These are phyloP conservation scores for Tolypocladium tropicale DNA, from an alignment of 2,329 filamentous ascomycete genomes.

Conservation along the genomic window DNA sequence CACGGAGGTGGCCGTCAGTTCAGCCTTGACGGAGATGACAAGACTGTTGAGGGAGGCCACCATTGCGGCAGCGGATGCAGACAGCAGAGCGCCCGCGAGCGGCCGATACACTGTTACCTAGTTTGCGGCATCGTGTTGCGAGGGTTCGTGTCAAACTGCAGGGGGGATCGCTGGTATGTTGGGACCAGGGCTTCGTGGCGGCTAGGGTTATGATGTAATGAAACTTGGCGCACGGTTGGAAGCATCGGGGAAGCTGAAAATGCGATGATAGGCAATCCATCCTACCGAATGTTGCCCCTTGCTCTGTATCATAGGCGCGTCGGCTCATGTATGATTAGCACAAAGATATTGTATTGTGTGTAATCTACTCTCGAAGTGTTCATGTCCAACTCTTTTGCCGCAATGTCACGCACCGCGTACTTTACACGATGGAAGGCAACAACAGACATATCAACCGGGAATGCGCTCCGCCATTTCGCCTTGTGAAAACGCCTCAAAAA, in stretches of 20 bases:
- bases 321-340: not conserved
- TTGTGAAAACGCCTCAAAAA: not conserved
- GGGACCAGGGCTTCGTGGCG: not conserved
- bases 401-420: not conserved
- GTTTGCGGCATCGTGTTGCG: conserved; percentile 3
- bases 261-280: not conserved
- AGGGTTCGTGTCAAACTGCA: not conserved
- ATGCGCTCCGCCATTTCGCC: not conserved
- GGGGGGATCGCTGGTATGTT: not conserved
- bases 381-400: not conserved
- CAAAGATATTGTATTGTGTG: not conserved
- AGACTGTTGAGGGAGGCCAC: conserved; percentile 83
- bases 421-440: not conserved
- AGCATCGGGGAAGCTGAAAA: not conserved
- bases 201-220: not conserved
- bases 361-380: not conserved
- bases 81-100: conserved; percentile 65
- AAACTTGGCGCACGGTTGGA: not conserved
- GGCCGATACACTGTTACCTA: conserved; percentile 82
- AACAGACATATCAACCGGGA: not conserved
- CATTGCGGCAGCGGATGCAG: conserved; percentile 78
- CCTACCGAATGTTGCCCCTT: not conserved
- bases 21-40: conserved; percentile 84
- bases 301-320: not conserved
- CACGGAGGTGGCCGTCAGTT: conserved; percentile 83